A percentile compares a stretch with the other conserved stretches of the same genome.
Evolutionary conservation across 345 rosid species (phyloP).

Genomic region (Arabis alpina): DNA sequence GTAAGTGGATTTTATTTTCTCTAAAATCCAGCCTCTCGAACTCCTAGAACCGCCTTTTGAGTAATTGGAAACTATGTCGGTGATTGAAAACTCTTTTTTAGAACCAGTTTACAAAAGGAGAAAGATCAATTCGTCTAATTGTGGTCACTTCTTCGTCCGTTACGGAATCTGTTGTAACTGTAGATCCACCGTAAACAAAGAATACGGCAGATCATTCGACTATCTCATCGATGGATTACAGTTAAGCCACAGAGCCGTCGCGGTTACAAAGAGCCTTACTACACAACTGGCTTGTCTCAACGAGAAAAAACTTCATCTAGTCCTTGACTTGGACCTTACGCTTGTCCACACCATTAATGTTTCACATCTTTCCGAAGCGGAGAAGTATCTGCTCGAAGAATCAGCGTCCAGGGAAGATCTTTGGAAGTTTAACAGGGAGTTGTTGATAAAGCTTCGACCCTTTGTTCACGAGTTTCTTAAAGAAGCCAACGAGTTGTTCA

Average conservation of each 20-base stretch:
- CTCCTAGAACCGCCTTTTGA: too few relatives aligned
- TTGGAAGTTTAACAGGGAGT: neutral
- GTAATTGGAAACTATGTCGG: too few relatives aligned
- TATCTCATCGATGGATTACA: constrained; percentile 10
- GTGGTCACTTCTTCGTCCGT: constrained; percentile 25
- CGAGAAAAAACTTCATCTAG: constrained; percentile 25
- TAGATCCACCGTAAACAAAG: neutral
- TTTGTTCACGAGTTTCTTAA: constrained; percentile 25
- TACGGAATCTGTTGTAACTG: constrained; percentile 24
- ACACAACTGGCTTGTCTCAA: neutral
- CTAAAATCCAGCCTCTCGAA: too few relatives aligned
- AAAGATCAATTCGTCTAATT: neutral
- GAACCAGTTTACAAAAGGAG: too few relatives aligned
- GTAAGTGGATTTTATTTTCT: too few relatives aligned
- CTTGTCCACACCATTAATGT: neutral
- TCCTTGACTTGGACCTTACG: constrained; percentile 35
- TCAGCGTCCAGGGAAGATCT: constrained; percentile 1
- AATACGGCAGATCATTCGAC: neutral
- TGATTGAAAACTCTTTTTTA: too few relatives aligned
- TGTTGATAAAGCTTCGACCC: constrained; percentile 29
- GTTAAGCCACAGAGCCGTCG: neutral
- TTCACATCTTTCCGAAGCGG: neutral
- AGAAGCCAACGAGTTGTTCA: constrained; percentile 30
- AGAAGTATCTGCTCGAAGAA: constrained; percentile 4
- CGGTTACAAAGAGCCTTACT: neutral